phyloP scores from a whole-genome alignment of 495 filamentous ascomycete species.

The Aspergillus coremiiformis region DNA sequence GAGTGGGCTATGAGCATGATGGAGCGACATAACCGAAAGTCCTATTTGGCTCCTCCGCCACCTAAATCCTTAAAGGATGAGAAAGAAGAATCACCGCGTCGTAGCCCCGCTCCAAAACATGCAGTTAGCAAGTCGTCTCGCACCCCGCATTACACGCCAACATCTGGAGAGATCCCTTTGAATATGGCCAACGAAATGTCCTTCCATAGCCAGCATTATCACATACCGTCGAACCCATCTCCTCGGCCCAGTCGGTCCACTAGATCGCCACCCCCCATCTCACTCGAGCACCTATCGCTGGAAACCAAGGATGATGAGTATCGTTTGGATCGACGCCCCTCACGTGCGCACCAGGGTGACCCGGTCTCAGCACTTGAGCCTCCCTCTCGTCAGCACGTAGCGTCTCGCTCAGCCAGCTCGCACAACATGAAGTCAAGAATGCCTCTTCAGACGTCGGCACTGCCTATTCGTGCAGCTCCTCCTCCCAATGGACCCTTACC shows the following conservation, averaged over 20 bases:
- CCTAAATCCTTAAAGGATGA: slow-evolving; percentile 40
- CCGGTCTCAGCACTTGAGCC: slow-evolving; percentile 33
- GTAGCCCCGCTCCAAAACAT: slow-evolving; percentile 19
- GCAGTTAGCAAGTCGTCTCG: slow-evolving; percentile 39
- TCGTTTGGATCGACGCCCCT: slow-evolving; percentile 32
- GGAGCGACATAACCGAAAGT: slow-evolving; percentile 85
- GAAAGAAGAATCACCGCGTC: slow-evolving; percentile 7
- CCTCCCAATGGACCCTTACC: slow-evolving; percentile 37
- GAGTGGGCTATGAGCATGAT: slow-evolving; percentile 88
- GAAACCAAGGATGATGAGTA: slow-evolving; percentile 31
- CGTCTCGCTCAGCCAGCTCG: slow-evolving; percentile 33
- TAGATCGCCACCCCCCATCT: slow-evolving; percentile 28
- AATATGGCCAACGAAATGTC: slow-evolving; percentile 42
- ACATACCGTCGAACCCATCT: slow-evolving; percentile 23
- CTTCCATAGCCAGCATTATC: slow-evolving; percentile 21
- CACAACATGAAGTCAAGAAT: slow-evolving; percentile 31
- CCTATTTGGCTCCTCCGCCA: slow-evolving; percentile 64
- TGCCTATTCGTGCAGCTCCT: slow-evolving; percentile 40
- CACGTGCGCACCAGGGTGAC: slow-evolving; percentile 31
- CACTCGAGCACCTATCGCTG: slow-evolving; percentile 36
- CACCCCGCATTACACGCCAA: slow-evolving; percentile 48
- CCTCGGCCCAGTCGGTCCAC: slow-evolving; percentile 24
- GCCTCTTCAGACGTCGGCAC: slow-evolving; percentile 29
- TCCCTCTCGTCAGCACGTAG: slow-evolving; percentile 27
- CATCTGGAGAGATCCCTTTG: slow-evolving; percentile 61